phyloP scores from a whole-genome alignment of 1,139 yeast species.

The Magnusiomyces sp. region DNA sequence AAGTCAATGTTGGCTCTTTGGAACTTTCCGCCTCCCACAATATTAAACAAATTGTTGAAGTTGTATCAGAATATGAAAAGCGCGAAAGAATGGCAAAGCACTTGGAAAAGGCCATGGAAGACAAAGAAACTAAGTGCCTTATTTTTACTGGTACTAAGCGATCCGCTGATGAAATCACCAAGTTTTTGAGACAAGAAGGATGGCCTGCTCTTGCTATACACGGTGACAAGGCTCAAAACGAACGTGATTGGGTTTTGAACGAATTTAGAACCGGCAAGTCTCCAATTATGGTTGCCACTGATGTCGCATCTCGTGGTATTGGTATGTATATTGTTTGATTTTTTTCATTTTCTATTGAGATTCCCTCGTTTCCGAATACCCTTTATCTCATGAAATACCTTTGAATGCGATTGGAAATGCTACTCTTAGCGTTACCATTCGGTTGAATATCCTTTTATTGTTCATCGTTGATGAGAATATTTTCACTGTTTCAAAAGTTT shows the following conservation, averaged over 20 bases:
- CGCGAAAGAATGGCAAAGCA: conserved; percentile 83
- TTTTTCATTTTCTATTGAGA: conserved; percentile 1
- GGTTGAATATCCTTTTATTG: too few relatives aligned
- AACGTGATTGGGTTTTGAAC: conserved; percentile 96
- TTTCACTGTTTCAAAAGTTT: too few relatives aligned
- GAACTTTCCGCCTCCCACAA: conserved; percentile 96
- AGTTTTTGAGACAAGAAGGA: conserved; percentile 88
- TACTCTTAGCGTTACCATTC: too few relatives aligned
- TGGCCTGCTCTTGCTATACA: conserved; percentile 99
- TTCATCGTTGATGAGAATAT: too few relatives aligned
- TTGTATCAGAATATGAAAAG: conserved; percentile 85
- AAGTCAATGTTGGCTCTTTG: conserved; percentile 91
- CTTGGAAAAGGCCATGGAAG: conserved; percentile 75
- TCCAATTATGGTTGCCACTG: conserved; percentile 98
- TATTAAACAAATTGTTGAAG: conserved; percentile 89
- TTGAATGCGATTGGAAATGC: too few relatives aligned
- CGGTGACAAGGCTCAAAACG: conserved; percentile 96
- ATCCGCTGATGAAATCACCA: conserved; percentile 92
- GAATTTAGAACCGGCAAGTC: conserved; percentile 89
- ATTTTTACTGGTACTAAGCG: conserved; percentile 94
- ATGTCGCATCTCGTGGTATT: conserved; percentile 99
- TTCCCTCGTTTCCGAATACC: conserved; percentile 6
- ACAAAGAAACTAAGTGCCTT: conserved; percentile 67
- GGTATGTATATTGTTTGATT: conserved; percentile 55
- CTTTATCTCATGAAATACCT: neutral